Evolutionary conservation across 2,329 filamentous ascomycete genomes (phyloP).

Genomic region (Pseudonectria buxi): DNA sequence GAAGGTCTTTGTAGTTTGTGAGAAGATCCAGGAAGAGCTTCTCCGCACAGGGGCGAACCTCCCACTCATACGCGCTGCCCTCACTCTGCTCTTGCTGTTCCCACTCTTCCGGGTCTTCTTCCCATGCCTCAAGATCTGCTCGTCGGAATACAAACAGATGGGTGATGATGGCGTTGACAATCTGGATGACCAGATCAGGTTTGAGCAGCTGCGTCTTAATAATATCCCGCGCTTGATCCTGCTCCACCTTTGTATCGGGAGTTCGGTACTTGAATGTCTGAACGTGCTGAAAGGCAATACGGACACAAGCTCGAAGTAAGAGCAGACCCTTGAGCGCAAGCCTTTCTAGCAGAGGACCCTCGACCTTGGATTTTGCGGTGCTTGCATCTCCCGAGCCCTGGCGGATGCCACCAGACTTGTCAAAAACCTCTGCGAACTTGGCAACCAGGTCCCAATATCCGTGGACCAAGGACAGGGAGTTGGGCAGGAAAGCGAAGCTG

Average conservation of each 20-base stretch:
- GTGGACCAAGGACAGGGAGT: conserved; percentile 67
- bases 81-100: conserved; percentile 82
- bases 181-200: conserved; percentile 67
- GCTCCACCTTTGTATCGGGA: conserved; percentile 67
- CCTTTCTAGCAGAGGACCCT: conserved; percentile 65
- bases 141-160: conserved; percentile 83
- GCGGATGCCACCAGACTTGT: conserved; percentile 51
- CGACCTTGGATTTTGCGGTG: conserved; percentile 42
- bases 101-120: conserved; percentile 93
- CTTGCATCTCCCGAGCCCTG: conserved; percentile 33
- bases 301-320: conserved; percentile 73
- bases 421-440: conserved; percentile 68
- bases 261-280: conserved; percentile 81
- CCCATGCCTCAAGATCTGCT: conserved; percentile 83
- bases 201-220: conserved; percentile 72
- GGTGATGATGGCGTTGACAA: conserved; percentile 79
- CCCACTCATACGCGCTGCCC: conserved; percentile 83
- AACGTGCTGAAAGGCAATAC: conserved; percentile 73
- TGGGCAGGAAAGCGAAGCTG: conserved; percentile 75
- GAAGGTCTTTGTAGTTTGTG: conserved; percentile 76
- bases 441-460: conserved; percentile 82
- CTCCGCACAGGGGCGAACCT: conserved; percentile 85
- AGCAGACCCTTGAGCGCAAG: conserved; percentile 78
- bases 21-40: conserved; percentile 89
- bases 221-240: conserved; percentile 58